Conservation (phyloP, 2,329 filamentous ascomycete species). For the Colletotrichum sp. region DNA sequence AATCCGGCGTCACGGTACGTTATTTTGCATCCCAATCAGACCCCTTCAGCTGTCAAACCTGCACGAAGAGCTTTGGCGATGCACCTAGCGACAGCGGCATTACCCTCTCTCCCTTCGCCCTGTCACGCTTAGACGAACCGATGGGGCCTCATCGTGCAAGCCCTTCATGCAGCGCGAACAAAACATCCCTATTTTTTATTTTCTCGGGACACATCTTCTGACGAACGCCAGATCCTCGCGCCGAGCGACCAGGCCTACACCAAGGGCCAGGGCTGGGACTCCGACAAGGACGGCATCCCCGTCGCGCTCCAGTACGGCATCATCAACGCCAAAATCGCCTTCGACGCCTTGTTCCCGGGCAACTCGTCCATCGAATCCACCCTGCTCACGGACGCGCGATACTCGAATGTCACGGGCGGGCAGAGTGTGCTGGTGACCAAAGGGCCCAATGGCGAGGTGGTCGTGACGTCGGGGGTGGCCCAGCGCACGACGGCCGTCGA, state of each 20-base stretch:
- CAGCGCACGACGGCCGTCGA: constrained; percentile 45
- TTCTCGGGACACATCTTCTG: not conserved
- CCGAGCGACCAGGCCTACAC: constrained; percentile 64
- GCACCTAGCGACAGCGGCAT: not conserved
- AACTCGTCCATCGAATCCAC: constrained; percentile 45
- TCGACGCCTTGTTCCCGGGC: constrained; percentile 38
- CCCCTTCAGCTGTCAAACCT: not conserved
- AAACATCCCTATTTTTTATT: not conserved
- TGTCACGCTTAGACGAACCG: not conserved
- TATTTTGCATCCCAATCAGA: not conserved
- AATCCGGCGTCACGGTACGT: constrained; percentile 49
- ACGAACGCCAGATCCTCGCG: constrained; percentile 51
- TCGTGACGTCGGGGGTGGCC: constrained; percentile 35
- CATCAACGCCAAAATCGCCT: constrained; percentile 54
- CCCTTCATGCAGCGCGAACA: not conserved
- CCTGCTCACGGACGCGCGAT: constrained; percentile 45
- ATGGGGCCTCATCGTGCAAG: not conserved
- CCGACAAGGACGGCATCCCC: constrained; percentile 47
- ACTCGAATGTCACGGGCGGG: constrained; percentile 54
- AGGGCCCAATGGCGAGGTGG: constrained; percentile 38
- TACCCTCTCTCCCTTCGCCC: not conserved
- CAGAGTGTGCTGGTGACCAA: constrained; percentile 52
- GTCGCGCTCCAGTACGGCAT: constrained; percentile 65
- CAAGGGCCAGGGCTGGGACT: constrained; percentile 34
- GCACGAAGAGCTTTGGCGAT: not conserved